Evolutionary conservation across 192 early-diverging fungal genomes (phyloP), one percentile per base, ranked within the genome.

Genomic region (Thoreauomyces humboldtii): DNA sequence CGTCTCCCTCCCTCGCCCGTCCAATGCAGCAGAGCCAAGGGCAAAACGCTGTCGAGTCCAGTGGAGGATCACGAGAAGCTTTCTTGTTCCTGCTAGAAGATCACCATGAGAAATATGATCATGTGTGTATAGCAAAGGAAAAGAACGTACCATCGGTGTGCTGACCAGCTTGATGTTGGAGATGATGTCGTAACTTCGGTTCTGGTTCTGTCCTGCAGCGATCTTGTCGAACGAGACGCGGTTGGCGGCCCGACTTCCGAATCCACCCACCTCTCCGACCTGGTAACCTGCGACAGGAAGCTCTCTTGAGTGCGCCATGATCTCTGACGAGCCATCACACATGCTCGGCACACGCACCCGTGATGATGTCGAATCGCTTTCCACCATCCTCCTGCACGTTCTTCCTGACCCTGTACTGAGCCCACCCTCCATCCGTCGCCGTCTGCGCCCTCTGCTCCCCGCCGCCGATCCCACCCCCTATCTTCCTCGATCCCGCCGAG

Each of bases 221-320:
- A 77, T 48, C 35, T 77, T 77, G 50, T 73, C 71, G 33, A 77
- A 74, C 6, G 75, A 77, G 7, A 77, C 50, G 7, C 75, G 61
- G 19, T 73, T 64, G 11, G 75, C 75, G 32, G 58, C 21, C 14
- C 57, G 37, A 12, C 48, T n/a, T 2, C 50, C 50, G 32, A 52
- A 52, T 4, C 50, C 24, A 27, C 1, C 52, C 51, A 0, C 25
- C 6, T 17, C 21, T 21, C 25, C 64, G 45, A 12, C 61, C 63
- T 51, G 62, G 24, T 17, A 60, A 61, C 35, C 37, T 21, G 1
- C 31, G 6, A 7, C 38, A 57, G 14, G 62, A 15, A 34, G 52
- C 58, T 19, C 44, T 22, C 15, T 59, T 59, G 61, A 19, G 17
- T 1, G 9, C 12, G 29, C n/a, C 34, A 57, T 11, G 14, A 12